A percentile compares a stretch with the other conserved stretches of the same genome.
Evolutionary conservation across 495 filamentous ascomycete species (phyloP).

Genomic region (Schizothecium vesticola): DNA sequence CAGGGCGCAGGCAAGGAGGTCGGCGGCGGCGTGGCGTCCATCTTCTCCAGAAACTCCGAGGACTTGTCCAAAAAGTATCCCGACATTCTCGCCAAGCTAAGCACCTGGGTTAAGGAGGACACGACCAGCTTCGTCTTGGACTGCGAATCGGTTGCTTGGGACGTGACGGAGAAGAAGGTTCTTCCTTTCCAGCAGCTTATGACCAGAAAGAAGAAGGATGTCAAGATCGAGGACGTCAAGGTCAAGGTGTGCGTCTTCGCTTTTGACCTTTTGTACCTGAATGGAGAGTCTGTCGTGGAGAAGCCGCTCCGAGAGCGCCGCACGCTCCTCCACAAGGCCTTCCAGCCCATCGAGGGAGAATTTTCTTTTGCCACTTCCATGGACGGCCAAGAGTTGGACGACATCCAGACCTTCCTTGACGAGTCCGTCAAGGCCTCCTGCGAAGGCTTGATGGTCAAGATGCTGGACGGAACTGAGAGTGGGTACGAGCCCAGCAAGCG

Average conservation of each 20-base stretch:
- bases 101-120: slow-evolving; percentile 80
- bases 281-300: slow-evolving; percentile 84
- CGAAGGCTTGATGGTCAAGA: slow-evolving; percentile 98
- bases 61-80: slow-evolving; percentile 97
- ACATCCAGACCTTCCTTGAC: slow-evolving; percentile 87
- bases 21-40: slow-evolving; percentile 68
- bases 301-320: slow-evolving; percentile 83
- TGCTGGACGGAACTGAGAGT: slow-evolving; percentile 86
- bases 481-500: slow-evolving; percentile 93
- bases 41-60: slow-evolving; percentile 96
- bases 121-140: slow-evolving; percentile 94
- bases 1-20: slow-evolving; percentile 44
- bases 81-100: slow-evolving; percentile 81
- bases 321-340: slow-evolving; percentile 67
- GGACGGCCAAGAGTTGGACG: slow-evolving; percentile 83
- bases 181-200: slow-evolving; percentile 96
- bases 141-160: slow-evolving; percentile 98
- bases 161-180: slow-evolving; percentile 84
- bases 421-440: slow-evolving; percentile 91
- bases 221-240: slow-evolving; percentile 94
- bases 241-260: slow-evolving; percentile 97
- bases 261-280: slow-evolving; percentile 90
- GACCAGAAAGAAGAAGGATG: slow-evolving; percentile 96
- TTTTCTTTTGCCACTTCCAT: slow-evolving; percentile 86
- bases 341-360: slow-evolving; percentile 74